These are phyloP conservation scores for Lactarius trivialis DNA, from an alignment of 768 basidiomycete genomes.

Conservation along the genomic window DNA sequence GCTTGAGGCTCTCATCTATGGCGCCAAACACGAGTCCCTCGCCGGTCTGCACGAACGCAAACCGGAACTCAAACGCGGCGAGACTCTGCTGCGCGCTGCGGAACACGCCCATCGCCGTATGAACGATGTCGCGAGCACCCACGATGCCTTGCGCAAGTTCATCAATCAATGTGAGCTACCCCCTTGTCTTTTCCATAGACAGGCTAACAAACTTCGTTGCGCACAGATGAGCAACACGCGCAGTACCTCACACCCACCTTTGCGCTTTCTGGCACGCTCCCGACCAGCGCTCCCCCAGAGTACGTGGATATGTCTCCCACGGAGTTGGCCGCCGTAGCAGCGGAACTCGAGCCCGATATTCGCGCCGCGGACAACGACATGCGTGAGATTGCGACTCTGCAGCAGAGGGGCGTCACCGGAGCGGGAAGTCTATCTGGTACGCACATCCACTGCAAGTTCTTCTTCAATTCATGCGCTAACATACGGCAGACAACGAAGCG, in stretches of 20 bases:
- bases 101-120: slow-evolving; percentile 55
- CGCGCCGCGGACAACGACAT: slow-evolving; percentile 78
- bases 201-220: background rate
- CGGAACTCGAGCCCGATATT: slow-evolving; percentile 80
- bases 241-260: slow-evolving; percentile 70
- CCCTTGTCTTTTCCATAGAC: slow-evolving; percentile 24
- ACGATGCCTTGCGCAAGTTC: slow-evolving; percentile 69
- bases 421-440: slow-evolving; percentile 66
- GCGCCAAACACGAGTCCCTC: slow-evolving; percentile 43
- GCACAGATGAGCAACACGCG: slow-evolving; percentile 67
- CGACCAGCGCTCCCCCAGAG: slow-evolving; percentile 39
- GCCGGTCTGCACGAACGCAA: slow-evolving; percentile 35
- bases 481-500: slow-evolving; percentile 47
- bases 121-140: slow-evolving; percentile 51
- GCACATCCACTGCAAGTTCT: background rate
- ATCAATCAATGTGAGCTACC: slow-evolving; percentile 55
- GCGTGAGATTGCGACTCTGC: slow-evolving; percentile 65
- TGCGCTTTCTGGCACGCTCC: slow-evolving; percentile 57
- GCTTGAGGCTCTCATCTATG: slow-evolving; percentile 72
- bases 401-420: slow-evolving; percentile 61
- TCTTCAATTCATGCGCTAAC: background rate
- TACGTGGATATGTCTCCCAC: slow-evolving; percentile 60
- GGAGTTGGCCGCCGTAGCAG: slow-evolving; percentile 63
- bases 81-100: slow-evolving; percentile 52
- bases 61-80: slow-evolving; percentile 41